Conservation (phyloP, 2,329 filamentous ascomycete species). For the Bipolaris bicolor region DNA sequence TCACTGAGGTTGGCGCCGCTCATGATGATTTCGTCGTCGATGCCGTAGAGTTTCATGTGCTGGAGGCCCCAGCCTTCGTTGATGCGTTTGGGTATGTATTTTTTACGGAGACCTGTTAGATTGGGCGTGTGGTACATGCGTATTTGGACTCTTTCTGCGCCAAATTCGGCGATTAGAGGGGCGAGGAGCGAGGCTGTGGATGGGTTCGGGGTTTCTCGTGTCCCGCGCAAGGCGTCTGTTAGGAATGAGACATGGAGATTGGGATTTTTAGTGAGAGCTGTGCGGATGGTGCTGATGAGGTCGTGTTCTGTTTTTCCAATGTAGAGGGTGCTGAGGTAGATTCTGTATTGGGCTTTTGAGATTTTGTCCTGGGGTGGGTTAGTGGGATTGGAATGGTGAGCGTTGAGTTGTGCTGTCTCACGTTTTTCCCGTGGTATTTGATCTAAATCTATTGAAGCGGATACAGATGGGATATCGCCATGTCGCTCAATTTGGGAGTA, state of each 20-base stretch:
- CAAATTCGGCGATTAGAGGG: slow-evolving; percentile 83
- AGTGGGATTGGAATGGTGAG: slow-evolving; percentile 1
- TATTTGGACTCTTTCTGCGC: slow-evolving; percentile 81
- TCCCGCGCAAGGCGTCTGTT: slow-evolving; percentile 89
- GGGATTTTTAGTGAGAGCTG: slow-evolving; percentile 76
- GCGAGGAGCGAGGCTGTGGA: slow-evolving; percentile 89
- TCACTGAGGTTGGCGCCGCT: slow-evolving; percentile 85
- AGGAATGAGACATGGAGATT: slow-evolving; percentile 83
- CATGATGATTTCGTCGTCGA: slow-evolving; percentile 94
- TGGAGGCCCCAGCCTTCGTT: slow-evolving; percentile 99
- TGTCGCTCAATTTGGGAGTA: too few species aligned
- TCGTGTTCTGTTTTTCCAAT: slow-evolving; percentile 94
- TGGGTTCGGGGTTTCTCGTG: slow-evolving; percentile 82
- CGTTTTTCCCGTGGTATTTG: not conserved
- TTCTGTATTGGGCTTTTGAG: slow-evolving; percentile 73
- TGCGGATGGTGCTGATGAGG: slow-evolving; percentile 77
- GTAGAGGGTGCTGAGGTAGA: slow-evolving; percentile 96
- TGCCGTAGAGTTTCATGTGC: slow-evolving; percentile 97
- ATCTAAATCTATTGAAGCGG: not conserved
- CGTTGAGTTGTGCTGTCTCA: not conserved
- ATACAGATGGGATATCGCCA: not conserved
- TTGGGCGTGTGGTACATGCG: slow-evolving; percentile 99
- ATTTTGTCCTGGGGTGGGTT: slow-evolving; percentile 66
- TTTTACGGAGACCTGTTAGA: slow-evolving; percentile 83
- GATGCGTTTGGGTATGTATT: slow-evolving; percentile 82